A percentile compares a stretch with the other conserved stretches of the same genome.
These are phyloP conservation scores for Dryas integrifolia DNA, from an alignment of 331 rosid species.

Conservation along the genomic window DNA sequence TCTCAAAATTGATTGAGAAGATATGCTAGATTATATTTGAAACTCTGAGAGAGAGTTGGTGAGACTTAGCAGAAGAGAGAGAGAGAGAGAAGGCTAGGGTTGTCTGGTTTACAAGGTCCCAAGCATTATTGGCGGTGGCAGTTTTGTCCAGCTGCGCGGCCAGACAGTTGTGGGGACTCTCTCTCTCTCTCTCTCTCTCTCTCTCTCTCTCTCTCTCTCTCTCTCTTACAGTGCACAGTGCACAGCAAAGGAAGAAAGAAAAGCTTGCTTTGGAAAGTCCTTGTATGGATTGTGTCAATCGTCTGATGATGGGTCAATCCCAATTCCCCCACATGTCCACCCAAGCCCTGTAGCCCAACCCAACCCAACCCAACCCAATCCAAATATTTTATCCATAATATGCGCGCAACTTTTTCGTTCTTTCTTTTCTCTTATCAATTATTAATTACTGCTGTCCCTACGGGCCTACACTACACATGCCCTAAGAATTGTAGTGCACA, in stretches of 20 bases:
- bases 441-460: too few species aligned
- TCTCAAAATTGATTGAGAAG: constrained; percentile 25
- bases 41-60: constrained; percentile 10
- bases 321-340: constrained; percentile 24
- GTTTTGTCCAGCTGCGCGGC: constrained; percentile 79
- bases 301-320: constrained; percentile 42
- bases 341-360: constrained; percentile 15
- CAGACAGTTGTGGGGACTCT: constrained; percentile 82
- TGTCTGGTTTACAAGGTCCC: constrained; percentile 72
- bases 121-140: constrained; percentile 95
- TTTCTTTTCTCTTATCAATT: too few species aligned
- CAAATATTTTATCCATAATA: not conserved
- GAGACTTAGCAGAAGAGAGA: constrained; percentile 8
- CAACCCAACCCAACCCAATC: not conserved
- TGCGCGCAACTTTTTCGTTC: too few species aligned
- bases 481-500: too few species aligned
- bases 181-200: constrained; percentile 1
- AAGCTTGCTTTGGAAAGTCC: constrained; percentile 45
- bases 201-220: not conserved
- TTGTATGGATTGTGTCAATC: constrained; percentile 48
- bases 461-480: too few species aligned
- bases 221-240: constrained; percentile 5
- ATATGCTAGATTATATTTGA: constrained; percentile 34
- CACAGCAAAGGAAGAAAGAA: constrained; percentile 6
- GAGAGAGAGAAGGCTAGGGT: constrained; percentile 16